Evolutionary conservation across 2,329 filamentous ascomycete species (phyloP).

Genomic region (Apiospora phragmitis): DNA sequence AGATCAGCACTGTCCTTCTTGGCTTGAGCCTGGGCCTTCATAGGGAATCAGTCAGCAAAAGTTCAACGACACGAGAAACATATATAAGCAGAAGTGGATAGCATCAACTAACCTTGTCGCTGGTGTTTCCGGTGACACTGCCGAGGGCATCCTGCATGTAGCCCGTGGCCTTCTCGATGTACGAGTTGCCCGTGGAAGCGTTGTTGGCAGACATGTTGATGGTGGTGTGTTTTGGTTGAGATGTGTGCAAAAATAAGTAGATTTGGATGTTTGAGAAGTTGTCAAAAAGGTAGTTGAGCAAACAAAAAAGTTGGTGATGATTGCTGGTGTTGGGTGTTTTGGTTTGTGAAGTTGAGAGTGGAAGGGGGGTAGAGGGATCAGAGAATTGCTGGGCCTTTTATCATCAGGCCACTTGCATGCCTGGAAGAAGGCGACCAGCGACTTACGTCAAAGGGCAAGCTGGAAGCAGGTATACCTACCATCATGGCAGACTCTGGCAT

Average conservation of each 20-base stretch:
- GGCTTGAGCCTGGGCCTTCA: conserved; percentile 57
- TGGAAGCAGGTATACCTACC: not conserved
- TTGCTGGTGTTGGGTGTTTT: not conserved
- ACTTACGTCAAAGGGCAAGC: conserved; percentile 7
- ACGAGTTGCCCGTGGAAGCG: conserved; percentile 78
- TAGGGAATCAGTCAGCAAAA: conserved; percentile 16
- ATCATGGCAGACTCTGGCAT: not conserved
- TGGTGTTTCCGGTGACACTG: conserved; percentile 69
- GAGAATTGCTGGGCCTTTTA: not conserved
- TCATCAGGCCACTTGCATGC: not conserved
- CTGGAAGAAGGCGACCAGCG: not conserved
- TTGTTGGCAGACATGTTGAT: conserved; percentile 41
- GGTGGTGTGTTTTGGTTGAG: conserved; percentile 14
- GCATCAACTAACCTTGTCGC: conserved; percentile 55
- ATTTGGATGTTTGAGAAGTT: not conserved
- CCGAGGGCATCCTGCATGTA: conserved; percentile 72
- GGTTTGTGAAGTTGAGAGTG: not conserved
- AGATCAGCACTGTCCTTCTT: conserved; percentile 65
- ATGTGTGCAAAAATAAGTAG: not conserved
- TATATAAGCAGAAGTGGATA: not conserved
- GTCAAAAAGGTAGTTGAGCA: not conserved
- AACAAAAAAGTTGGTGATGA: not conserved
- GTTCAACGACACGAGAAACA: not conserved
- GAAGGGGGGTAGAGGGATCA: not conserved
- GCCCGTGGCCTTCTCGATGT: conserved; percentile 72